A percentile compares a stretch with the other conserved stretches of the same genome.
phyloP scores from a whole-genome alignment of 2,329 filamentous ascomycete species.

The Alternaria novae-zelandiae region DNA sequence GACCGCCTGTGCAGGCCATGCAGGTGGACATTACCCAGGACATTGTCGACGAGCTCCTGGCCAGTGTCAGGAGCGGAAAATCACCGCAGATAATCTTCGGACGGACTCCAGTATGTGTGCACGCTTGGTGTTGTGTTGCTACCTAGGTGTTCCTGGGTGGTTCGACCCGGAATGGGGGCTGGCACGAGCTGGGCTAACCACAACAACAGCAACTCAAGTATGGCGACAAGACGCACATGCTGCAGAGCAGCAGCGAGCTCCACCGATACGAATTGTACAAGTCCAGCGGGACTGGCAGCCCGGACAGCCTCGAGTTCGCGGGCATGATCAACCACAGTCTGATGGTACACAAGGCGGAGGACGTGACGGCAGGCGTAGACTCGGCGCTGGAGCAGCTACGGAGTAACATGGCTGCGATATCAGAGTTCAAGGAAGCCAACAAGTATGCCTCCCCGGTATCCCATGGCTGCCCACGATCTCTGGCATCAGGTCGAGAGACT shows the following conservation, averaged over 20 bases:
- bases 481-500: constrained; percentile 24
- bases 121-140: constrained; percentile 13
- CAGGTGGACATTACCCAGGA: constrained; percentile 51
- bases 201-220: constrained; percentile 60
- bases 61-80: constrained; percentile 45
- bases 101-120: constrained; percentile 48
- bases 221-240: constrained; percentile 62
- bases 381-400: constrained; percentile 65
- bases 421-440: constrained; percentile 67
- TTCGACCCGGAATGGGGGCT: constrained; percentile 16
- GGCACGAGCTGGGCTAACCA: constrained; percentile 38
- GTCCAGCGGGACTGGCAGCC: constrained; percentile 45
- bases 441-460: constrained; percentile 52
- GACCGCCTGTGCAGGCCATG: constrained; percentile 47
- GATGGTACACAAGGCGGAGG: constrained; percentile 60
- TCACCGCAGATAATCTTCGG: constrained; percentile 49
- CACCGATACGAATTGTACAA: constrained; percentile 66
- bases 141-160: constrained; percentile 4
- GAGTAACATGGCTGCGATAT: constrained; percentile 64
- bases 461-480: constrained; percentile 27
- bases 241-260: constrained; percentile 61
- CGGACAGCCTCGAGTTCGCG: constrained; percentile 57
- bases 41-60: constrained; percentile 50
- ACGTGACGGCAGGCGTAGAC: constrained; percentile 63
- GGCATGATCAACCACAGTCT: constrained; percentile 65